phyloP scores from a whole-genome alignment of 768 basidiomycete species.

The Boletus reticuloceps region DNA sequence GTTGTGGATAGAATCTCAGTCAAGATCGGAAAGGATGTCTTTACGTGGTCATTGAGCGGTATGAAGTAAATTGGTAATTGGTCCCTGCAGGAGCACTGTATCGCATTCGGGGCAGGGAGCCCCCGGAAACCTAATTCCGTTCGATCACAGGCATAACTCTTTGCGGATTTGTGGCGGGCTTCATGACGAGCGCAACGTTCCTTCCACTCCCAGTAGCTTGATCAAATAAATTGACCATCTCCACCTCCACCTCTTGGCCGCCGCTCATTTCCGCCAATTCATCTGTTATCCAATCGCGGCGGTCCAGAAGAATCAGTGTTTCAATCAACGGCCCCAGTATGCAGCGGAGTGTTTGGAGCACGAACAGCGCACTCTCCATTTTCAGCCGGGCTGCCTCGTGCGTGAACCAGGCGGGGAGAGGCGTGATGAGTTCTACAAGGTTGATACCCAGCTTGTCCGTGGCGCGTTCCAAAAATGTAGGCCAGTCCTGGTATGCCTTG shows the following conservation, averaged over 20 bases:
- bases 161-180: slow-evolving; percentile 26
- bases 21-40: slow-evolving; percentile 69
- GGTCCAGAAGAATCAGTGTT: slow-evolving; percentile 60
- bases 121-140: slow-evolving; percentile 4
- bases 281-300: slow-evolving; percentile 54
- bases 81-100: slow-evolving; percentile 6
- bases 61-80: slow-evolving; percentile 9
- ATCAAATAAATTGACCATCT: slow-evolving; percentile 67
- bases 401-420: slow-evolving; percentile 21
- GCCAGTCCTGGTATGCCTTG: slow-evolving; percentile 49
- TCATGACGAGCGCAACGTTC: slow-evolving; percentile 63
- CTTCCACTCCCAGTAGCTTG: slow-evolving; percentile 70
- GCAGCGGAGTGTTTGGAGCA: slow-evolving; percentile 66
- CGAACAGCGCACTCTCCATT: slow-evolving; percentile 46
- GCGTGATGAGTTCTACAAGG: slow-evolving; percentile 3
- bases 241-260: slow-evolving; percentile 34
- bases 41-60: slow-evolving; percentile 41
- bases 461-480: slow-evolving; percentile 42
- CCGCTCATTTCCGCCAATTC: slow-evolving; percentile 26
- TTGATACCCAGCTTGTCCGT: slow-evolving; percentile 27
- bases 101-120: slow-evolving; percentile 5
- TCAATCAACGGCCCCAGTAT: slow-evolving; percentile 68
- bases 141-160: background rate
- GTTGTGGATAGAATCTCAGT: slow-evolving; percentile 53
- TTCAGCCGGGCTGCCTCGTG: slow-evolving; percentile 21